These are phyloP conservation scores for Eucalyptus tenuipes DNA, from an alignment of 345 rosid species.

Conservation along the genomic window DNA sequence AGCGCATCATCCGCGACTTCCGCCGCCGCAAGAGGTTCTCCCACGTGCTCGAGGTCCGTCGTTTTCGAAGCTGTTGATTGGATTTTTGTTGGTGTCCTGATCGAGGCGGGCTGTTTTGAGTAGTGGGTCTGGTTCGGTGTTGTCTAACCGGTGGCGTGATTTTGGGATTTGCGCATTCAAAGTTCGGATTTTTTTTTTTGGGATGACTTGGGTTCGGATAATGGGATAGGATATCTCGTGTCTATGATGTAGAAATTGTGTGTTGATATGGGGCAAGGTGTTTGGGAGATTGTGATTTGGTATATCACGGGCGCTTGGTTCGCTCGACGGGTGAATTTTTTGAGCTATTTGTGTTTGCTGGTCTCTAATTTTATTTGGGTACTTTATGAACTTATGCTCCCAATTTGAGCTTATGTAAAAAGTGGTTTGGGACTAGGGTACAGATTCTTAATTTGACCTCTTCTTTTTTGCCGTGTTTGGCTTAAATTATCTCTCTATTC, in stretches of 20 bases:
- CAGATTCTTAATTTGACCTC: background rate
- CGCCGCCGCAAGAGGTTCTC: slow-evolving; percentile 66
- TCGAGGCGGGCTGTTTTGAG: background rate
- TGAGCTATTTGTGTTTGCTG: background rate
- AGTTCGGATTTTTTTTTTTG: background rate
- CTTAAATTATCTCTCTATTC: background rate
- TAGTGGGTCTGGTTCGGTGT: too few species aligned
- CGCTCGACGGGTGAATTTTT: background rate
- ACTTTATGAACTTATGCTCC: background rate
- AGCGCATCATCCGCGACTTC: slow-evolving; percentile 72
- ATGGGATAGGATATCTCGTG: too few species aligned
- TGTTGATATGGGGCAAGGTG: background rate
- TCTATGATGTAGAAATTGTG: background rate
- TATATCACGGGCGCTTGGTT: background rate
- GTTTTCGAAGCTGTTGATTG: background rate
- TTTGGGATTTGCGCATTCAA: background rate
- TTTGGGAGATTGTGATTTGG: background rate
- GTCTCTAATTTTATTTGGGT: background rate
- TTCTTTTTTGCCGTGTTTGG: background rate
- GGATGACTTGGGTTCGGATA: background rate
- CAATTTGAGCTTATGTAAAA: background rate
- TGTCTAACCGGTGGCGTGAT: too few species aligned
- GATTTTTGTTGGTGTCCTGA: background rate
- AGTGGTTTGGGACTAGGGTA: background rate
- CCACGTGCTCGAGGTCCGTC: slow-evolving; percentile 73